Conservation (phyloP, 1,139 yeast genomes). For the Pichia sp. region DNA sequence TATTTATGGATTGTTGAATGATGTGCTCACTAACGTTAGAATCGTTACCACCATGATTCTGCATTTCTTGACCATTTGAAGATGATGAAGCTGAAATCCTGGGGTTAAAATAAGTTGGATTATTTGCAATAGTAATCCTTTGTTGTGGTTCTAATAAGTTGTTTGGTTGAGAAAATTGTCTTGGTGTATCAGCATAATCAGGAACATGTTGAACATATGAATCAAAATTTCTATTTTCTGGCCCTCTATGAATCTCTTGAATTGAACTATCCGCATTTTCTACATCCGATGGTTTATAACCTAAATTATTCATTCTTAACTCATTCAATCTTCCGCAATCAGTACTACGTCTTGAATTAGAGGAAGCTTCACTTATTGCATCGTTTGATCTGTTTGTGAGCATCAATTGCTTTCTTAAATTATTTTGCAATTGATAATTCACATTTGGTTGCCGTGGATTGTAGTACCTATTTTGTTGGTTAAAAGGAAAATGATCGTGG, state of each 20-base stretch:
- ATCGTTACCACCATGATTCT: not conserved
- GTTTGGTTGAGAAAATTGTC: not conserved
- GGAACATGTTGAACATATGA: slow-evolving; percentile 4
- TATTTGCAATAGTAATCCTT: not conserved
- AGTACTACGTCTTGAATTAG: not conserved
- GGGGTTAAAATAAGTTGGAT: not conserved
- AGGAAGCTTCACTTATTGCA: slow-evolving; percentile 14
- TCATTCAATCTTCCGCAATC: slow-evolving; percentile 3
- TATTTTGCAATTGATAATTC: not conserved
- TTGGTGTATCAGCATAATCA: slow-evolving; percentile 8
- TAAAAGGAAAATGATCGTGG: slow-evolving; percentile 3
- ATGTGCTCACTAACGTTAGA: not conserved
- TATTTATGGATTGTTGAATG: not conserved
- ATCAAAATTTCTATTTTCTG: slow-evolving; percentile 25
- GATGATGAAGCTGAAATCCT: not conserved
- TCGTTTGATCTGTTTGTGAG: slow-evolving; percentile 23
- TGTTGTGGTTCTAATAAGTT: not conserved
- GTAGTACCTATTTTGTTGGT: slow-evolving; percentile 1
- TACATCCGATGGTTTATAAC: slow-evolving; percentile 6
- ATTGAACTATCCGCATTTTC: slow-evolving; percentile 23
- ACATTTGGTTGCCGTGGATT: not conserved
- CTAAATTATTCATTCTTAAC: slow-evolving; percentile 6
- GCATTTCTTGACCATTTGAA: not conserved
- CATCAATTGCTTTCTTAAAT: slow-evolving; percentile 20
- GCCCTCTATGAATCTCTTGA: slow-evolving; percentile 30